A percentile compares a stretch with the other conserved stretches of the same genome.
phyloP scores from a whole-genome alignment of 352 stramenopile species.

The Globisporangium canariense region DNA sequence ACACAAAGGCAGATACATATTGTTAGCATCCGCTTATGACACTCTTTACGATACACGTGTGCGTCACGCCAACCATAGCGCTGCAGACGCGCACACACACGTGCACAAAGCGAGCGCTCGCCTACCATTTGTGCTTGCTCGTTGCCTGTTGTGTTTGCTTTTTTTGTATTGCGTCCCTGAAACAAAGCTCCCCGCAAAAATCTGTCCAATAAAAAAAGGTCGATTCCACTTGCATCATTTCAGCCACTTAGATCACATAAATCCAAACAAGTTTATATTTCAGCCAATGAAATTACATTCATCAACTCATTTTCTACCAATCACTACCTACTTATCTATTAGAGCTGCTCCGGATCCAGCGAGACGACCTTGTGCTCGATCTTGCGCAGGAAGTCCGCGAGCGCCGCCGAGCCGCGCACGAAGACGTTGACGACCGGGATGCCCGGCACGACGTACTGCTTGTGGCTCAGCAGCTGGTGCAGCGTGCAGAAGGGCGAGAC shows the following conservation, averaged over 20 bases:
- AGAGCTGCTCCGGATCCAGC: slow-evolving; percentile 31
- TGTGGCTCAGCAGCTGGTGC: slow-evolving; percentile 61
- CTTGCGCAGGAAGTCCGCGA: slow-evolving; percentile 61
- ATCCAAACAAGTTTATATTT: slow-evolving; percentile 7
- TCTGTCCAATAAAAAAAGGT: slow-evolving; percentile 7
- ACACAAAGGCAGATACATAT: slow-evolving; percentile 1
- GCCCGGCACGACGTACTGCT: slow-evolving; percentile 79
- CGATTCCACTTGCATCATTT: background rate
- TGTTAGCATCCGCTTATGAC: background rate
- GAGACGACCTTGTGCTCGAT: slow-evolving; percentile 62
- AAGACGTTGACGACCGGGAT: slow-evolving; percentile 85
- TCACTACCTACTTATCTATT: slow-evolving; percentile 6
- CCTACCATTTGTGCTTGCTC: slow-evolving; percentile 16
- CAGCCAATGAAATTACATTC: slow-evolving; percentile 19
- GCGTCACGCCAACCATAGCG: background rate
- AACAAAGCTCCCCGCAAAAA: slow-evolving; percentile 8
- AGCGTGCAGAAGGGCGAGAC: slow-evolving; percentile 80
- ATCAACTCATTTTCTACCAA: background rate
- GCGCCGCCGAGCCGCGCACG: slow-evolving; percentile 58
- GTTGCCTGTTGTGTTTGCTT: slow-evolving; percentile 5
- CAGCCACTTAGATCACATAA: slow-evolving; percentile 17
- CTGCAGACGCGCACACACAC: background rate
- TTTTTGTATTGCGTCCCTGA: slow-evolving; percentile 5
- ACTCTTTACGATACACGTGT: background rate
- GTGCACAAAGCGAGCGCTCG: background rate